These are phyloP conservation scores for Protomyces macrosporus DNA, from an alignment of 1,139 yeast genomes.

Conservation along the genomic window DNA sequence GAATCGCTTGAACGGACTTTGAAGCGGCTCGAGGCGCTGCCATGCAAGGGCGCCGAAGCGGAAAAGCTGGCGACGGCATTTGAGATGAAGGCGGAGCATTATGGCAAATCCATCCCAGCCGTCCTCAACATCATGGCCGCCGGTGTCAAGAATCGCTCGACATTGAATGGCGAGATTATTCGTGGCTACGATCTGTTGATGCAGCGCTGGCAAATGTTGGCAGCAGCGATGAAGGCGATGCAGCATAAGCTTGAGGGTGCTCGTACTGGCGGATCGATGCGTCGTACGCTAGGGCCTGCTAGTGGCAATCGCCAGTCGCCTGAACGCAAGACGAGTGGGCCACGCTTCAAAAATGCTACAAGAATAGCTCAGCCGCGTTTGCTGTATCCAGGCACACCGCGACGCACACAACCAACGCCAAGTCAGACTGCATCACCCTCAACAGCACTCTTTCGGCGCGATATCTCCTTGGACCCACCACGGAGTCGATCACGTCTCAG, in stretches of 20 bases:
- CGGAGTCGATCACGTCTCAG: conserved; percentile 17
- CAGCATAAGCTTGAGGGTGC: conserved; percentile 4
- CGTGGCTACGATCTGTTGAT: conserved; percentile 9
- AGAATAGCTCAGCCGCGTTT: not conserved
- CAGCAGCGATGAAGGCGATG: conserved; percentile 1
- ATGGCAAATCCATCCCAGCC: conserved; percentile 19
- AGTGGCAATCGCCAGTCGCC: not conserved
- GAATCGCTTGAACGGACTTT: conserved; percentile 11
- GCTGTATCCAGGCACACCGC: not conserved
- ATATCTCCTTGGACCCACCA: conserved; percentile 20
- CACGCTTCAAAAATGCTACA: not conserved
- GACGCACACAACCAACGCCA: not conserved
- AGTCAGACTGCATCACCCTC: not conserved
- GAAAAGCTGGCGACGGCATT: not conserved
- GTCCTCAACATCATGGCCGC: conserved; percentile 17
- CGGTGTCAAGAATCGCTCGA: conserved; percentile 13
- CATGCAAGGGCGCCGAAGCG: not conserved
- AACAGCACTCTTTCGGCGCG: conserved; percentile 6
- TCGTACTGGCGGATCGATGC: conserved; percentile 4
- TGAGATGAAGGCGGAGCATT: conserved; percentile 15
- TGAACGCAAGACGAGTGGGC: not conserved
- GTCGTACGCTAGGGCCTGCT: not conserved
- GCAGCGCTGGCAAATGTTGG: conserved; percentile 7
- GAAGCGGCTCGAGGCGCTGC: not conserved
- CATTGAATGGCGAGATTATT: conserved; percentile 15